Conservation (phyloP, 495 filamentous ascomycete genomes). For the Aspergillus haitiensis region DNA sequence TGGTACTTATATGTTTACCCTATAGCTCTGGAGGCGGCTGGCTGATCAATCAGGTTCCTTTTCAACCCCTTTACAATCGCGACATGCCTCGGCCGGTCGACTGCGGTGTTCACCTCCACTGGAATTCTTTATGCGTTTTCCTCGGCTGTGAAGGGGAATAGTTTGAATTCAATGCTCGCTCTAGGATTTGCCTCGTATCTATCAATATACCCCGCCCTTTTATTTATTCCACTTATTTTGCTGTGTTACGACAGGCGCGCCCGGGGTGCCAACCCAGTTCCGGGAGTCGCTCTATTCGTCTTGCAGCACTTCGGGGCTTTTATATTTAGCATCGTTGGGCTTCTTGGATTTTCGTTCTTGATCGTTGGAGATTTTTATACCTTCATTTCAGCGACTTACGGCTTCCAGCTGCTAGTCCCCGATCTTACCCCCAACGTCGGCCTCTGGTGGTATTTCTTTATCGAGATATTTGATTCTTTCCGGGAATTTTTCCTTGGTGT, state of each 20-base stretch:
- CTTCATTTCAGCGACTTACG: slow-evolving; percentile 86
- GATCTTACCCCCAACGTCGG: slow-evolving; percentile 95
- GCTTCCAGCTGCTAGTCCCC: slow-evolving; percentile 84
- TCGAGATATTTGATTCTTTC: slow-evolving; percentile 99
- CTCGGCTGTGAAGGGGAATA: slow-evolving; percentile 73
- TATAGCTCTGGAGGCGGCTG: neutral
- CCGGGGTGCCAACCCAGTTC: slow-evolving; percentile 20
- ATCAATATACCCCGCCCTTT: slow-evolving; percentile 84
- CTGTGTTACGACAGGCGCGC: slow-evolving; percentile 73
- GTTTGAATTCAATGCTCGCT: slow-evolving; percentile 78
- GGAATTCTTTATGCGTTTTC: slow-evolving; percentile 83
- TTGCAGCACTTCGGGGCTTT: slow-evolving; percentile 50
- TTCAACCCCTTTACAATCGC: slow-evolving; percentile 95
- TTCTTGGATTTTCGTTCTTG: slow-evolving; percentile 71
- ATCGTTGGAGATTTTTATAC: slow-evolving; percentile 79
- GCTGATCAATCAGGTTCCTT: slow-evolving; percentile 59
- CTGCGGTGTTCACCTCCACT: slow-evolving; percentile 85
- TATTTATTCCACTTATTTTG: slow-evolving; percentile 79
- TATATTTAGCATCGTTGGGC: slow-evolving; percentile 46
- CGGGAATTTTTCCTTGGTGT: slow-evolving; percentile 94
- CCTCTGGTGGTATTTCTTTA: slow-evolving; percentile 99
- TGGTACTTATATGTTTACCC: slow-evolving; percentile 48
- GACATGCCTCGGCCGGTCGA: slow-evolving; percentile 89
- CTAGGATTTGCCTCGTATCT: slow-evolving; percentile 85
- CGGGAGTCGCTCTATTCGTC: slow-evolving; percentile 48